Evolutionary conservation across 495 filamentous ascomycete genomes (phyloP), one percentile per base, ranked within the genome.

Genomic region (Daldinia vernicosa): DNA sequence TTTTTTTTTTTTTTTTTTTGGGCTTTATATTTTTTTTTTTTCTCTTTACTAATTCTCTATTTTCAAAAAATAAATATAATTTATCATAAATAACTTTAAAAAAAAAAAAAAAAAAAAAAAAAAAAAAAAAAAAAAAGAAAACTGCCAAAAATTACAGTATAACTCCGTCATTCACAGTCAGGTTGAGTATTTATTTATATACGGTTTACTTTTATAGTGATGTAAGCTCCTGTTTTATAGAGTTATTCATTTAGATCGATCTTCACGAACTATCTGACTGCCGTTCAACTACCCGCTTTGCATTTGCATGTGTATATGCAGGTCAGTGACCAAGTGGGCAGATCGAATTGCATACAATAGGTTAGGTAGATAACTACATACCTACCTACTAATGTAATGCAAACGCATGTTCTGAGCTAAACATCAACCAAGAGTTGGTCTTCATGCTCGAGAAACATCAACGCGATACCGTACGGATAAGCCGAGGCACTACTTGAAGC

Each of bases 401-500:
- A 57, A 56, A 7, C 54, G 6, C 17, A 45, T 19, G 17, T 19
- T 45, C 40, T 3, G 40, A 45, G 17, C 17, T 45, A 45, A 45
- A 9, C 8, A 9, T 19, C 17, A 47, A 47, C 17, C 43, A 47
- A 61, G 27, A 56, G 50, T 15, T 22, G 37, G 7, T 30, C 33
- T 27, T 39, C 11, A 15, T 55, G 35, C 45, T 60, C 15, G 11
- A 60, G 26, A 54, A 59, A 47, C 22, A n/a, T 30, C 52, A 55
- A 35, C 28, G 8, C 28, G 27, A 30, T 55, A 55, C 4, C 15
- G 1, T 17, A 55, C n/a, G 27, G 15, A 17, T 33, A 55, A 72
- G 56, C 72, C 71, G 74, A 79, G 75, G 76, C 76, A 76, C 60
- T 75, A 80, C 76, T 79, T 81, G 81, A 83, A 76, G 82, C 80